Evolutionary conservation across 1,139 yeast genomes (phyloP), one percentile per base, ranked within the genome.

Genomic region (Candida sp.): DNA sequence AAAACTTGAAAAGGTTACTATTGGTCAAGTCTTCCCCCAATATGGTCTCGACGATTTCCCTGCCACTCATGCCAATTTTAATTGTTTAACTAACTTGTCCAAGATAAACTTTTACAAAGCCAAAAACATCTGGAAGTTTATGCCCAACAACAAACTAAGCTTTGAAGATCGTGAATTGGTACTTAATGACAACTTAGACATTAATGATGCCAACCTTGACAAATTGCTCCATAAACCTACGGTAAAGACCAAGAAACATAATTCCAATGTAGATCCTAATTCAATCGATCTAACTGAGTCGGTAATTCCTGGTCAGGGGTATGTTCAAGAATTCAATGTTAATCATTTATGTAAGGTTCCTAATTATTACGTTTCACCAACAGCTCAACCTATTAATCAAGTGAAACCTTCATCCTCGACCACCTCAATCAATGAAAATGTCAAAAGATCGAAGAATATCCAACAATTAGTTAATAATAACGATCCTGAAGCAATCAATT

Each of bases 281-380:
- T 50, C 58, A 15, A 48, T 70, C 15, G 77, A 73, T 47, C 64
- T 73, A 47, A 50, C 62, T 5, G 77, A 73, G 41, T 65, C 70
- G 4, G 63, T 71, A 2, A 58, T 73, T 8, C 77, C 77, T 1
- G 79, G 79, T 1, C 76, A 72, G 52, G 79, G 79, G 0, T 68
- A 54, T 40, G 66, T 73, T 36, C 77, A 69, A 36, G 78, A 72
- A 48, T 73, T 73, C 49, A 70, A 64, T 46, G 64, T 73, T 8
- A 64, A 60, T 44, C 70, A 68, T 48, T 49, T 73, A 22, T 71
- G 77, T 54, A 71, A 68, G 48, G 73, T 72, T 8, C 77, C 77
- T 2, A 70, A 67, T 47, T 73, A 73, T 48, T 73, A 68, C 54
- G 58, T 68, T 35, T 63, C 70, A 11, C 64, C 59, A 33, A 61